Evolutionary conservation across 192 early-diverging fungal species (phyloP), one percentile per base, ranked within the genome.

Genomic region (Podila verticillata): DNA sequence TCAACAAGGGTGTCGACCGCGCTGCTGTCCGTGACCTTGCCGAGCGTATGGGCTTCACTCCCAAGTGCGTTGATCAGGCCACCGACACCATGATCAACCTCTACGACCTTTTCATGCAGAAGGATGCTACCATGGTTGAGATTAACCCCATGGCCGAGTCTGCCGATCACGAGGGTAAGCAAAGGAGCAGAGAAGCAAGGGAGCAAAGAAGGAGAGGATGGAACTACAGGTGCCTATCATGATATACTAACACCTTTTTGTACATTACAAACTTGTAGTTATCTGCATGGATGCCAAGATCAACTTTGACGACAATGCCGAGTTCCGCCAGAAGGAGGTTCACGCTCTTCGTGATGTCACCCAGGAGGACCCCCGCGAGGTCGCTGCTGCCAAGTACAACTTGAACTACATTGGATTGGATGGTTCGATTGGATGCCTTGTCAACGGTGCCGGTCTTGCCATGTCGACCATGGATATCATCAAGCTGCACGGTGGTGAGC

Each of bases 391-490:
- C 83, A 95, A 99, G 87, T 93, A 92, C 91, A 91, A 99, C 84
- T 89, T 99, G 68, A 98, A 99, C 91, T 99, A 99, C 89, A 98
- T 99, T 91, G 98, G 98, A 67, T 88, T 99, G 44, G 96, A 99
- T 73, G 98, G 98, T 75, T 94, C 87, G 84, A 98, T 99, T 80
- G 98, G 97, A 70, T 99, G 98, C 84, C 89, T 99, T 24, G 93
- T 98, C 67, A 99, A 99, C 88, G 98, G 98, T 72, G 97, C 98
- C 57, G 98, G 98, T 75, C 90, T 99, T 47, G 98, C 97, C 83
- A 99, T 98, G 98, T 93, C 98, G 61, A 99, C 98, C 63, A 99
- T 98, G 97, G 98, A 99, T 85, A 99, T 99, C 78, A 98, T 99
- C 86, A 98, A 99, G 89, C 89, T 99, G 61, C 92, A 99, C 88